Evolutionary conservation across 2,329 filamentous ascomycete species (phyloP).

Genomic region (Periconia macrospinosa): DNA sequence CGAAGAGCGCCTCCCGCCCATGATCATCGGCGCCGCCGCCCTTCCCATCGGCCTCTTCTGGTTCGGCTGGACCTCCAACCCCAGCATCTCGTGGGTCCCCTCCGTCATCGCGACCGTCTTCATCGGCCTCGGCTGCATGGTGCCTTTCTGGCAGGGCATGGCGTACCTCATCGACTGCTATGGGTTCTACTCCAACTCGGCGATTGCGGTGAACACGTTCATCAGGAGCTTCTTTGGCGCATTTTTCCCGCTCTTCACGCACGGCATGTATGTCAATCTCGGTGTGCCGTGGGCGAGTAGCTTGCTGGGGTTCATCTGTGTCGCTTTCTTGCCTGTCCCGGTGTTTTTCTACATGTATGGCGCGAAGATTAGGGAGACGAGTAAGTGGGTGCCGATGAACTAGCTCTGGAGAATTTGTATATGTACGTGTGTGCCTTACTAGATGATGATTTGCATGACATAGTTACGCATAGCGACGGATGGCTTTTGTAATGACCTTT

Average conservation of each 20-base stretch:
- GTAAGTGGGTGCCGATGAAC: conserved; percentile 32
- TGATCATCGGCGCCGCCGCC: conserved; percentile 64
- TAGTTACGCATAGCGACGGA: too few relatives aligned
- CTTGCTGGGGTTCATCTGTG: conserved; percentile 36
- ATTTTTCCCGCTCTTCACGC: conserved; percentile 55
- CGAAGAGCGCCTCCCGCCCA: conserved; percentile 64
- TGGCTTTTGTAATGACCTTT: too few relatives aligned
- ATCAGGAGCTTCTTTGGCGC: conserved; percentile 53
- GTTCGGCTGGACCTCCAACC: conserved; percentile 60
- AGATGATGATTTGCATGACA: neutral
- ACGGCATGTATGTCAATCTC: conserved; percentile 48
- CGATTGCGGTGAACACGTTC: conserved; percentile 55
- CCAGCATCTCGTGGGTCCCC: conserved; percentile 56
- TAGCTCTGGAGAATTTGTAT: neutral
- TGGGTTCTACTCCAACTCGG: conserved; percentile 48
- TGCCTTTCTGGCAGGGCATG: conserved; percentile 81
- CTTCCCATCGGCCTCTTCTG: conserved; percentile 64
- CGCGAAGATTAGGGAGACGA: conserved; percentile 32
- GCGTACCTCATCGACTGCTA: conserved; percentile 78
- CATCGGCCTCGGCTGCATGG: conserved; percentile 72
- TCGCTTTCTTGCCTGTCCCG: conserved; percentile 37
- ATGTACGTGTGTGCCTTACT: too few relatives aligned
- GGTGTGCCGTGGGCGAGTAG: conserved; percentile 40
- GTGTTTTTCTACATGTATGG: conserved; percentile 41
- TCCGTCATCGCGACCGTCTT: conserved; percentile 61